A percentile compares a stretch with the other conserved stretches of the same genome.
phyloP scores from a whole-genome alignment of 345 rosid species.

The Rhodamnia argentea region DNA sequence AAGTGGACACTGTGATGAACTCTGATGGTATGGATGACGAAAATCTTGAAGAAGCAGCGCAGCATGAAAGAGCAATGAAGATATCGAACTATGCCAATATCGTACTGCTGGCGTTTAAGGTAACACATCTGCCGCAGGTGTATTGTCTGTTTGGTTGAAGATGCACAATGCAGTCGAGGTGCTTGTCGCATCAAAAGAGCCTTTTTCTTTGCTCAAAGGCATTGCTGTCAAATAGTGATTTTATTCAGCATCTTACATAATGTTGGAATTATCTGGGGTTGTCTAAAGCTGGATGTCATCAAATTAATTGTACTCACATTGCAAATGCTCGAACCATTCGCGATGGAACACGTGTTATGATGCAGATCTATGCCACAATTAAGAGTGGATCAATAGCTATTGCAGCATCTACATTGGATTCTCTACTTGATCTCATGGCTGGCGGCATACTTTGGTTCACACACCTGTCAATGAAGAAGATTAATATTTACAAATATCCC shows the following conservation, averaged over 20 bases:
- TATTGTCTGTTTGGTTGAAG: not conserved
- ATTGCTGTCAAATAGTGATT: not conserved
- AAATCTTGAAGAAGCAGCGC: conserved; percentile 20
- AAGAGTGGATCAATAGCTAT: conserved; percentile 89
- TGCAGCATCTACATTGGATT: conserved; percentile 94
- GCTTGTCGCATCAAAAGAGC: not conserved
- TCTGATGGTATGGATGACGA: conserved; percentile 15
- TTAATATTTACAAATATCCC: conserved; percentile 84
- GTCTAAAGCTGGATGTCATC: not conserved
- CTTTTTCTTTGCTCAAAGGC: not conserved
- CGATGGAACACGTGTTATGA: not conserved
- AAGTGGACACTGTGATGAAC: conserved; percentile 43
- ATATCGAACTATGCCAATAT: conserved; percentile 76
- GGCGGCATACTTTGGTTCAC: conserved; percentile 97
- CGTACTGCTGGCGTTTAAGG: conserved; percentile 64
- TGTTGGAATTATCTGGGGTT: not conserved
- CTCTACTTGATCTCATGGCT: conserved; percentile 91
- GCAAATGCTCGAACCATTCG: not conserved
- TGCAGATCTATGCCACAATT: conserved; percentile 72
- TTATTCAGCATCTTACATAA: not conserved
- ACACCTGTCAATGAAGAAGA: conserved; percentile 74
- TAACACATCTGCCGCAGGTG: not conserved
- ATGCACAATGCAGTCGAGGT: not conserved
- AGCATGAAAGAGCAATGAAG: conserved; percentile 68
- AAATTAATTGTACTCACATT: not conserved